A percentile compares a stretch with the other conserved stretches of the same genome.
phyloP scores from a whole-genome alignment of 75 land plant genomes.

The Pseudotsuga menziesii region DNA sequence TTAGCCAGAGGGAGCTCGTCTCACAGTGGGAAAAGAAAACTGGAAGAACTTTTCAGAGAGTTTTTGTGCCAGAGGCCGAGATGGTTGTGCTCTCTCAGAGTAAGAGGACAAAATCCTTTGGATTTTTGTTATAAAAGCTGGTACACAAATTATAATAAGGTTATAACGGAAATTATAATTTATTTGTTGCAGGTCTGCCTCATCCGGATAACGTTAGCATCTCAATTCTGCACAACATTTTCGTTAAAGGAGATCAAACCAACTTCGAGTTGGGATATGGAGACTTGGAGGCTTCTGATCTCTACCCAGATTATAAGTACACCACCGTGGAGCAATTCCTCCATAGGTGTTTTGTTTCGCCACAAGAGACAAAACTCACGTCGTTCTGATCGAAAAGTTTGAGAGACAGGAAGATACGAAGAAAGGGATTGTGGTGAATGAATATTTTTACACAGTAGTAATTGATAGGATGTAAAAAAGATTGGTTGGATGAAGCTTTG shows the following conservation, averaged over 20 bases:
- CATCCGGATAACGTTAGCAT: constrained; percentile 24
- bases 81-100: constrained; percentile 24
- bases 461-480: too few relatives aligned
- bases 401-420: too few relatives aligned
- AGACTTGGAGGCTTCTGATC: constrained; percentile 27
- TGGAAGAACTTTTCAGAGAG: constrained; percentile 22
- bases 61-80: constrained; percentile 22
- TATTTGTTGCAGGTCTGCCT: constrained; percentile 18
- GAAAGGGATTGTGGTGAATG: too few relatives aligned
- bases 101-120: not conserved
- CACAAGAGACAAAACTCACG: constrained; percentile 11
- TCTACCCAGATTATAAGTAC: constrained; percentile 45
- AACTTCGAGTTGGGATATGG: constrained; percentile 18
- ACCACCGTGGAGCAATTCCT: constrained; percentile 24
- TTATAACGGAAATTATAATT: not conserved
- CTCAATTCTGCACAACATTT: constrained; percentile 22
- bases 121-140: not conserved
- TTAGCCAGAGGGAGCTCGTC: constrained; percentile 28
- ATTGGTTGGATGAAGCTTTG: too few relatives aligned
- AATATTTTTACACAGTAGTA: too few relatives aligned
- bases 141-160: not conserved
- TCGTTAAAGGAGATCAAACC: constrained; percentile 26
- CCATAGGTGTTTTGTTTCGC: constrained; percentile 5
- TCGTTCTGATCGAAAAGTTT: too few relatives aligned
- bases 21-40: constrained; percentile 31